These are phyloP conservation scores for Dillenia turbinata DNA, from an alignment of 164 flowering plant genomes.

Conservation along the genomic window DNA sequence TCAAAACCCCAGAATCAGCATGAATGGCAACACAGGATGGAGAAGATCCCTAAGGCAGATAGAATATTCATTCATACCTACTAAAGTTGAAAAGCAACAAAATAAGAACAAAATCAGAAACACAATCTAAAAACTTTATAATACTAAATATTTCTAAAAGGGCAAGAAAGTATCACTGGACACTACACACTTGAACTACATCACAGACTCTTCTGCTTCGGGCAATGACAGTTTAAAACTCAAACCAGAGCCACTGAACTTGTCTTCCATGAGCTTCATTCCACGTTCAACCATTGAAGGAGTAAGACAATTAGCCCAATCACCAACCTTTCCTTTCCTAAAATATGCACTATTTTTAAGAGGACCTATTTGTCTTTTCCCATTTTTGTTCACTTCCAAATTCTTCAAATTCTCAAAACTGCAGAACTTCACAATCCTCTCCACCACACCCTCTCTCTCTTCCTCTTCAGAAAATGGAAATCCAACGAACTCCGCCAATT, in stretches of 20 bases:
- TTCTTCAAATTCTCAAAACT: constrained; percentile 6
- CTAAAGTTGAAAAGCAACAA: no score
- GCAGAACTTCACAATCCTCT: not conserved
- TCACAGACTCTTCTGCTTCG: no score
- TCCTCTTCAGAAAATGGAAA: constrained; percentile 5
- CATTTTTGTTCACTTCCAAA: constrained; percentile 8
- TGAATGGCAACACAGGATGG: no score
- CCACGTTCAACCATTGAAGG: not conserved
- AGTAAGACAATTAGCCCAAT: constrained; percentile 8
- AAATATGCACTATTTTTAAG: not conserved
- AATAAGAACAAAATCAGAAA: no score
- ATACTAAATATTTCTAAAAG: no score
- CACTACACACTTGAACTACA: no score
- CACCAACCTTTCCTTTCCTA: constrained; percentile 4
- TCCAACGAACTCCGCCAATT: constrained; percentile 1
- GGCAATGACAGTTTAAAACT: not conserved
- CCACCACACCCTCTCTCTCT: not conserved
- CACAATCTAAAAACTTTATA: no score
- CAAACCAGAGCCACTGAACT: constrained; percentile 2
- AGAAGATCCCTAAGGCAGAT: no score
- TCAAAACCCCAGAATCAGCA: no score
- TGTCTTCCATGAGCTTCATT: not conserved
- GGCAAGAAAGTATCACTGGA: no score
- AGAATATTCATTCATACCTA: no score
- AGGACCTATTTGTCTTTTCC: not conserved